Conservation (phyloP, 2,329 filamentous ascomycete species). For the Penicillium oxalicum region DNA sequence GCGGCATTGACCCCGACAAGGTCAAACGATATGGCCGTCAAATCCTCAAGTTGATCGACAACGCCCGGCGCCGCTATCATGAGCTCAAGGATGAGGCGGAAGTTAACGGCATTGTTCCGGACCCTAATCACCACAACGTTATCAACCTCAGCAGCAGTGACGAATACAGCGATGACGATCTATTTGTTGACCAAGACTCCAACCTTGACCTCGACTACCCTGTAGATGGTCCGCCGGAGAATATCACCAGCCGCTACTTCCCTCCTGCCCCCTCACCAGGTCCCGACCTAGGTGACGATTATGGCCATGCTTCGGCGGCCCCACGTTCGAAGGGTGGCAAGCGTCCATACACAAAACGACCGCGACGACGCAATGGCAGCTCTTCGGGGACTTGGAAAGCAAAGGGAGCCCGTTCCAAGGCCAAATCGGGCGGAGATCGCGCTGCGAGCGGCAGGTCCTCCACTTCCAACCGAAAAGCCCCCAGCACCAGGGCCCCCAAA, state of each 20-base stretch:
- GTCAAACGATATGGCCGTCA: constrained; percentile 40
- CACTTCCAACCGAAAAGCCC: constrained; percentile 18
- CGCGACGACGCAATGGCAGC: constrained; percentile 23
- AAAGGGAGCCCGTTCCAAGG: constrained; percentile 21
- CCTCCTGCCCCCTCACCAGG: constrained; percentile 19
- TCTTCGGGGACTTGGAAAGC: constrained; percentile 18
- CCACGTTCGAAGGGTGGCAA: constrained; percentile 22
- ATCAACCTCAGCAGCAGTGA: constrained; percentile 41
- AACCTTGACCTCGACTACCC: constrained; percentile 20
- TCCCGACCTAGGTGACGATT: constrained; percentile 21
- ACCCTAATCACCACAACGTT: constrained; percentile 43
- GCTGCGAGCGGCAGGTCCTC: constrained; percentile 15
- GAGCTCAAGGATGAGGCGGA: constrained; percentile 41
- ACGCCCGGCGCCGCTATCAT: constrained; percentile 37
- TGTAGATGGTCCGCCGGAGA: constrained; percentile 11
- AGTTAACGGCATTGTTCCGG: constrained; percentile 45
- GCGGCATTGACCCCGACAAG: constrained; percentile 41
- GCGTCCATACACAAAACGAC: constrained; percentile 21
- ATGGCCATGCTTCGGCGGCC: constrained; percentile 12
- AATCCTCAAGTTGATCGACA: constrained; percentile 39
- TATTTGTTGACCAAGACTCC: constrained; percentile 25
- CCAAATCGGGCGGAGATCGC: constrained; percentile 18
- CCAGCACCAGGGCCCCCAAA: constrained; percentile 22
- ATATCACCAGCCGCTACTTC: constrained; percentile 33
- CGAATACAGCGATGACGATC: constrained; percentile 33